These are phyloP conservation scores for Euphorbia tirucalli DNA, from an alignment of 345 rosid species.

Conservation along the genomic window DNA sequence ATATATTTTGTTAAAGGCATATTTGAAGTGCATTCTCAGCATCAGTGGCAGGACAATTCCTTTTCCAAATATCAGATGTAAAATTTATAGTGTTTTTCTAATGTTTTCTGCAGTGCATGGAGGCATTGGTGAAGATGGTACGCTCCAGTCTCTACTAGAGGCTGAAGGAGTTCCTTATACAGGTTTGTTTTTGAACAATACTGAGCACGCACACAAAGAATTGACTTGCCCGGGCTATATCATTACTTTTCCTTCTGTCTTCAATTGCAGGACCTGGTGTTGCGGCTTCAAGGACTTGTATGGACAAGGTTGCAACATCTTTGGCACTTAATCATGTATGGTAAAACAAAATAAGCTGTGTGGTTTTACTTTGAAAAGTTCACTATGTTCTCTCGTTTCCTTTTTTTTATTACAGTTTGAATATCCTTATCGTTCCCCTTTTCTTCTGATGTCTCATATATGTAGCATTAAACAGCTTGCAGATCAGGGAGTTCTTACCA, in stretches of 20 bases:
- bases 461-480: constrained; percentile 53
- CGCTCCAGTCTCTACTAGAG: constrained; percentile 76
- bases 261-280: constrained; percentile 73
- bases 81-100: constrained; percentile 5
- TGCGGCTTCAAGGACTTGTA: constrained; percentile 73
- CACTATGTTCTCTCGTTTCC: not conserved
- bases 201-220: not conserved
- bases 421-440: constrained; percentile 1
- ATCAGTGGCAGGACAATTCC: not conserved
- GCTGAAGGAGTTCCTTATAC: constrained; percentile 78
- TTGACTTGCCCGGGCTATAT: not conserved
- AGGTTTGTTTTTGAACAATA: constrained; percentile 39
- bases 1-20: not conserved
- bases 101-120: constrained; percentile 68
- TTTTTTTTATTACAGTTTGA: constrained; percentile 2
- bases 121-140: constrained; percentile 97
- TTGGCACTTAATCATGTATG: constrained; percentile 73
- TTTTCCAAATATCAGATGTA: not conserved
- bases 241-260: constrained; percentile 22
- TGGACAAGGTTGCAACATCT: constrained; percentile 91
- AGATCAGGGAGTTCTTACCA: constrained; percentile 76
- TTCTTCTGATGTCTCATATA: constrained; percentile 14
- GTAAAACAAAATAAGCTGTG: constrained; percentile 15
- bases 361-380: not conserved
- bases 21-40: not conserved